Percentiles rank a stretch among this genome's conserved stretches.
Evolutionary conservation across 441 rosid species (phyloP).

Genomic region (Pelargonium hybrid): DNA sequence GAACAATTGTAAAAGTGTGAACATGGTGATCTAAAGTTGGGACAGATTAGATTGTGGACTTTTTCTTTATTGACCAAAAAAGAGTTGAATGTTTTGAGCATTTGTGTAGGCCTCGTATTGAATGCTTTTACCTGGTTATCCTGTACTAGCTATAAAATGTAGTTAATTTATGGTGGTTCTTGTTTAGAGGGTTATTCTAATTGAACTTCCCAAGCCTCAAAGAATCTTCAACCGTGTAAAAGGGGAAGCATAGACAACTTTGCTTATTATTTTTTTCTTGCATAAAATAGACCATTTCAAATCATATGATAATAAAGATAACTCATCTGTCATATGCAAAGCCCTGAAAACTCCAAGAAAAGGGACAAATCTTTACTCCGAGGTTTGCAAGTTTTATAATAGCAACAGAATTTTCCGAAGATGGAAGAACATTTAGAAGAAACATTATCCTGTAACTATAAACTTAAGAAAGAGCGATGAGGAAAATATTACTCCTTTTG

Average conservation of each 20-base stretch:
- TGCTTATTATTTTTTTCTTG: neutral
- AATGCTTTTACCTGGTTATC: neutral
- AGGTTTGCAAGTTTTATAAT: neutral
- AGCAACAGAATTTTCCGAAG: neutral
- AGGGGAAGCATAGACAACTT: too few species aligned
- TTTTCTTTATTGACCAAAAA: constrained; percentile 2
- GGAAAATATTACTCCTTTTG: neutral
- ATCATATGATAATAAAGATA: neutral
- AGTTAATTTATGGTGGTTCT: neutral
- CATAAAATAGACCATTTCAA: neutral
- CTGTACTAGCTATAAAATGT: neutral
- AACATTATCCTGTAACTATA: neutral
- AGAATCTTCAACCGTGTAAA: too few species aligned
- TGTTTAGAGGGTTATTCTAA: neutral
- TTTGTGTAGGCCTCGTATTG: neutral
- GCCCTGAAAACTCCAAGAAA: constrained; percentile 1
- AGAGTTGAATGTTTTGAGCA: neutral
- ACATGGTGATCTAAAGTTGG: constrained; percentile 4
- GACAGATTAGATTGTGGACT: constrained; percentile 6
- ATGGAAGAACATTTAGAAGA: neutral
- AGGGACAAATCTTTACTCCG: neutral
- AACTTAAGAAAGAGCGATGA: neutral
- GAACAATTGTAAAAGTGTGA: constrained; percentile 4
- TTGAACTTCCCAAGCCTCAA: too few species aligned
- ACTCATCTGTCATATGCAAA: neutral